Base-by-base conservation (phyloP, 2,329 filamentous ascomycete genomes). In the Colletotrichum orchidophilum region DNA sequence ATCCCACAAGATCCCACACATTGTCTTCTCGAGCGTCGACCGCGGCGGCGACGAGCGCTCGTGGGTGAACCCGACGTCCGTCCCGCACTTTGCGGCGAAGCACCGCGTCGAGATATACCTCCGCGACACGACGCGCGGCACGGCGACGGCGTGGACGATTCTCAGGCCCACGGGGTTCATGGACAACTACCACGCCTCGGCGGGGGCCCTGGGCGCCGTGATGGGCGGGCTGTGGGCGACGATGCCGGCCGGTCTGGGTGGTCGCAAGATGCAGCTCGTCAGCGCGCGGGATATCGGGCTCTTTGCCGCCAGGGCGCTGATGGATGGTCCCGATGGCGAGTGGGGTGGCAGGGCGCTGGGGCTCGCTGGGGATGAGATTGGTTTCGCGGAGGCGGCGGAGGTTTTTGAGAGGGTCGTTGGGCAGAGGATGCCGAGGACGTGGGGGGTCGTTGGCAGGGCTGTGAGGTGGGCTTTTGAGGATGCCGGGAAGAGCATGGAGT, bases 151-250 rank as follows among this genome's bases (percentile, higher is more conserved):
- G 1, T 78, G 77, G 76, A 76, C 76, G 1, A 75, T 78, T 0
- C 29, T 78, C 3, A 59, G 77, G 13, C 77, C 76, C 4, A 75
- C 75, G 0, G 77, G 76, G 0, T 78, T 78, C n/a, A 77, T 78
- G 76, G 76, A 78, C 4, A 78, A 67, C 26, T 78, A 78, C 9
- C 72, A 60, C 11, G 71, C 75, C 0, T 42, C 18, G 7, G 66
- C 66, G 18, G 74, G 70, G 1, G 72, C 70, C 31, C 77, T 78
- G 4, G 75, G 76, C 1, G 58, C 74, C 29, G 66, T 78, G 58
- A 76, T 78, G 76, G 75, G 74, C 5, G 71, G 74, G 0, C 60
- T 75, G 2, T 76, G 76, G 76, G 71, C 72, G 11, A 72, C 73
- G 5, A 77, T 78, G 75, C 75, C 74, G 0, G 33, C 15, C n/a